phyloP scores from a whole-genome alignment of 257 asterid genomes.

The Solanum chmielewskii region DNA sequence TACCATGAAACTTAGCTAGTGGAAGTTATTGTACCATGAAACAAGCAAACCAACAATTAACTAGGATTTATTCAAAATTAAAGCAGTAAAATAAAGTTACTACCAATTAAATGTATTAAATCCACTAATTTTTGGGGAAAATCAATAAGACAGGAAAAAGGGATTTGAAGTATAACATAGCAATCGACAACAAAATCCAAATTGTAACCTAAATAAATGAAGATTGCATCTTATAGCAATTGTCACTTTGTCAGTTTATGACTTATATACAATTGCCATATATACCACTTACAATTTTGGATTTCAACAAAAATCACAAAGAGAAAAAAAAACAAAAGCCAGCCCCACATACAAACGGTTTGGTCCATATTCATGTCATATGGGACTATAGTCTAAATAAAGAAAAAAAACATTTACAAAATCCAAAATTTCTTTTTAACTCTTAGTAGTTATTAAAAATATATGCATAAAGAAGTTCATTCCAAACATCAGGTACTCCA shows the following conservation, averaged over 20 bases:
- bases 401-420: not conserved
- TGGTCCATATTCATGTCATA: not conserved
- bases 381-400: not conserved
- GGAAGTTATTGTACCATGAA: not conserved
- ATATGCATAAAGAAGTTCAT: constrained; percentile 54
- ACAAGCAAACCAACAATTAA: not conserved
- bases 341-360: not conserved
- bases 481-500: constrained; percentile 95
- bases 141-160: not conserved
- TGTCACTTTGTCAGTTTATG: not conserved
- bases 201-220: not conserved
- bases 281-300: not conserved
- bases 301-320: not conserved
- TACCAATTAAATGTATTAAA: not conserved
- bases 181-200: not conserved
- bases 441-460: constrained; percentile 12
- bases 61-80: not conserved
- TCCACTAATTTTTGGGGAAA: not conserved
- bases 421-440: not conserved
- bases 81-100: not conserved
- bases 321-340: not conserved
- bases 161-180: not conserved
- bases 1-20: not conserved
- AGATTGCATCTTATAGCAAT: not conserved
- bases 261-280: not conserved